A percentile compares a stretch with the other conserved stretches of the same genome.
phyloP scores from a whole-genome alignment of 2,329 filamentous ascomycete genomes.

The Arthrobotrys iridis region DNA sequence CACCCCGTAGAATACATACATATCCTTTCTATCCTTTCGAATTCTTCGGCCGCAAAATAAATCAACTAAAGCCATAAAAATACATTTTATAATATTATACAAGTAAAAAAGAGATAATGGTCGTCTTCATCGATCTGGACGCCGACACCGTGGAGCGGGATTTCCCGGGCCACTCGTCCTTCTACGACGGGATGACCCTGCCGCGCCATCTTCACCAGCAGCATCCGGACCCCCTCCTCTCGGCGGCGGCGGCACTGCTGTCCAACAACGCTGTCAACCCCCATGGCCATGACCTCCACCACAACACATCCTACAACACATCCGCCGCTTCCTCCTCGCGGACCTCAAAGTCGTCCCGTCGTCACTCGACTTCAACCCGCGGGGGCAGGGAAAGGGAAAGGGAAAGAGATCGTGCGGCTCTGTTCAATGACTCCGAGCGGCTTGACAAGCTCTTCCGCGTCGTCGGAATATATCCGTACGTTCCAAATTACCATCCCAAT shows the following conservation, averaged over 20 bases:
- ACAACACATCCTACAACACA: conserved; percentile 15
- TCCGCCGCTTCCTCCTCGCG: background rate
- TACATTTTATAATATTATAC: background rate
- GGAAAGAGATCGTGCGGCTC: background rate
- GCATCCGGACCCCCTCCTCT: conserved; percentile 21
- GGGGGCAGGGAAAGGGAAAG: conserved; percentile 13
- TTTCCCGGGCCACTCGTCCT: conserved; percentile 46
- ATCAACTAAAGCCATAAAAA: too few relatives aligned
- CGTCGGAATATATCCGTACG: conserved; percentile 49
- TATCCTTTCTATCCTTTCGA: too few relatives aligned
- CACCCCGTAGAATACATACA: too few relatives aligned
- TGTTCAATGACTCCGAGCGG: conserved; percentile 23
- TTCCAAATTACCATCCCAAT: background rate
- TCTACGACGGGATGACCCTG: conserved; percentile 32
- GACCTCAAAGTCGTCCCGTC: background rate
- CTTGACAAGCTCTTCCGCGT: conserved; percentile 47
- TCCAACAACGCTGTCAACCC: background rate
- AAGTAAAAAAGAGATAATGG: conserved; percentile 27
- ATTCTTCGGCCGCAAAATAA: too few relatives aligned
- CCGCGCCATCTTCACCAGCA: background rate
- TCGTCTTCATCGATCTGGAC: conserved; percentile 53
- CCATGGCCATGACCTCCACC: background rate
- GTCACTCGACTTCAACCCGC: conserved; percentile 6
- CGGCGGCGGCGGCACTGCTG: too few relatives aligned
- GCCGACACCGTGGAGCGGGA: conserved; percentile 51